Base-by-base conservation (phyloP, 2,329 filamentous ascomycete species). In the Exophiala sp. region DNA sequence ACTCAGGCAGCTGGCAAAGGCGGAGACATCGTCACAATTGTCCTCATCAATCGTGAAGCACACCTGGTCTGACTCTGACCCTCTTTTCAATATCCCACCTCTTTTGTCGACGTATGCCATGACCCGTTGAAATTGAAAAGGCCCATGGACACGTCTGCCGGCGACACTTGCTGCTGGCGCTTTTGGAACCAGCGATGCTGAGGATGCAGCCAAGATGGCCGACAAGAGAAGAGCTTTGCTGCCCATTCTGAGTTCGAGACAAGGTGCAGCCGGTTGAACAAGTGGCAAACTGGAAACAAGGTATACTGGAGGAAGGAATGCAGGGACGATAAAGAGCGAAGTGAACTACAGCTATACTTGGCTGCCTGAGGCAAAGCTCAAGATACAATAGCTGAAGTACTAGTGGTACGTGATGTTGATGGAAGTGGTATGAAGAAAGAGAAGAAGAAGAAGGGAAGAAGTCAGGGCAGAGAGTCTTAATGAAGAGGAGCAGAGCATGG, bases 401-500 rank as follows among this genome's bases (percentile, higher is more conserved):
- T n/a, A n/a, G n/a, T n/a, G 29, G 16, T 43, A 47, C 21, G 27
- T 43, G 43, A 23, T 46, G 43, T 30, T 32, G 46, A 45, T 38
- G 34, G 34, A 10, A 46, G 23, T 37, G 32, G 46, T 50, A 37
- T 46, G 46, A 24, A 50, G 29, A 37, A 45, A 5, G 44, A 14
- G 27, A 43, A 39, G 21, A 46, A 16, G 14, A 37, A 11, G 7
- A 37, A 37, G 14, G 19, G 21, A 1, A 46, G 10, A 27, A n/a
- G n/a, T n/a, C n/a, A n/a, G n/a, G n/a, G n/a, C n/a, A n/a, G n/a
- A n/a, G n/a, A n/a, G n/a, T n/a, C n/a, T n/a, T n/a, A 11, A 42
- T 37, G 19, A 46, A 46, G 21, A 32, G 22, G 7, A 32, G 21
- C 8, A 46, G 62, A 16, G 44, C 6, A 37, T 46, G 50, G 46